Evolutionary conservation across 768 basidiomycete genomes (phyloP).

Genomic region (Lentinula sp.): DNA sequence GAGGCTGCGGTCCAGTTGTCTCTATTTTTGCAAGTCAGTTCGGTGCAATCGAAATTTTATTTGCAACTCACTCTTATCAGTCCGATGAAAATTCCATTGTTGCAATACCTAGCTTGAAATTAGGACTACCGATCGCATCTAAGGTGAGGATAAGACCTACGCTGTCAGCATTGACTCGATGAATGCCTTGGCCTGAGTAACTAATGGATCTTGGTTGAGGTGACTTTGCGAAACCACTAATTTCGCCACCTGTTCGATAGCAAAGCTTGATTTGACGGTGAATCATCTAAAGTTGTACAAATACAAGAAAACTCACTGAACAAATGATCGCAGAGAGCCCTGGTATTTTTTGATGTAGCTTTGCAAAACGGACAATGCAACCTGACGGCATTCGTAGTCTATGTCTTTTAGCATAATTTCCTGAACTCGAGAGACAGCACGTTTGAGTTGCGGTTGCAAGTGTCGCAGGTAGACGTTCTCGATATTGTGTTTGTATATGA

Average conservation of each 20-base stretch:
- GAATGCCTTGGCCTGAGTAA: slow-evolving; percentile 50
- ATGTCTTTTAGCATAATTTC: slow-evolving; percentile 47
- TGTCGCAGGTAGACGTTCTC: slow-evolving; percentile 46
- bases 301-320: slow-evolving; percentile 35
- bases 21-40: slow-evolving; percentile 25
- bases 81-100: slow-evolving; percentile 49
- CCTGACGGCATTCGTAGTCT: slow-evolving; percentile 63
- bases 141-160: slow-evolving; percentile 23
- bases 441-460: slow-evolving; percentile 46
- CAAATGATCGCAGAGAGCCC: slow-evolving; percentile 41
- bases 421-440: slow-evolving; percentile 44
- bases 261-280: slow-evolving; percentile 29
- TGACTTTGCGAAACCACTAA: slow-evolving; percentile 42
- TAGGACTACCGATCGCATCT: not conserved
- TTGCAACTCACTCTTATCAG: slow-evolving; percentile 46
- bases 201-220: slow-evolving; percentile 52
- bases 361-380: slow-evolving; percentile 55
- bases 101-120: slow-evolving; percentile 37
- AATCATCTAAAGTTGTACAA: not conserved
- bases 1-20: slow-evolving; percentile 37
- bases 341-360: slow-evolving; percentile 60
- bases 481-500: slow-evolving; percentile 73
- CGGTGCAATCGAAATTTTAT: not conserved
- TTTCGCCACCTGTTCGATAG: slow-evolving; percentile 44
- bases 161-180: slow-evolving; percentile 44